Conservation (phyloP, 371 early-diverging fungal genomes). For the Batkoa obscura region DNA sequence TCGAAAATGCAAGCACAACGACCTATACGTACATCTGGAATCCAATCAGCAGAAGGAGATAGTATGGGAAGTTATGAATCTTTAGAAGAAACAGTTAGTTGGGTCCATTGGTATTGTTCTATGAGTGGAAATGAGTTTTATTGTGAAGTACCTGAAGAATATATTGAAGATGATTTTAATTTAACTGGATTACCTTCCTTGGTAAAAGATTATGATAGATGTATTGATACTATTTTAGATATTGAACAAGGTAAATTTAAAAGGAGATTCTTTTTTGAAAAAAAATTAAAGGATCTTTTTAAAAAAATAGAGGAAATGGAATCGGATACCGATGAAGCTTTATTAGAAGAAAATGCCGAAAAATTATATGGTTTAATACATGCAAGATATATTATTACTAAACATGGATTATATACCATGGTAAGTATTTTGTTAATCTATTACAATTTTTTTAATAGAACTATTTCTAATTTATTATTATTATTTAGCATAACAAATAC, state of each 20-base stretch:
- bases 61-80: no score
- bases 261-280: conserved; percentile 6
- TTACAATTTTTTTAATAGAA: not conserved
- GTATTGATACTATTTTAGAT: conserved; percentile 70
- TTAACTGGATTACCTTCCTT: conserved; percentile 63
- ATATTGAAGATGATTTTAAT: conserved; percentile 86
- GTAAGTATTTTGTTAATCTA: conserved; percentile 13
- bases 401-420: conserved; percentile 60
- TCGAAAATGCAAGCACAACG: no score
- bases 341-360: conserved; percentile 25
- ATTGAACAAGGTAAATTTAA: conserved; percentile 34
- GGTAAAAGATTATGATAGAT: conserved; percentile 62
- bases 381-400: conserved; percentile 59
- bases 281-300: conserved; percentile 13
- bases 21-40: no score
- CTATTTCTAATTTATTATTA: no score
- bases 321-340: conserved; percentile 13
- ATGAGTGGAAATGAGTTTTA: conserved; percentile 67
- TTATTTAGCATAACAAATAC: conserved; percentile 36
- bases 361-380: conserved; percentile 68
- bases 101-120: conserved; percentile 82
- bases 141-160: conserved; percentile 69
- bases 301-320: conserved; percentile 17
- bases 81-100: conserved; percentile 14
- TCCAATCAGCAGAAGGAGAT: no score